Conservation (phyloP, 805 yeast genomes). For the Pichia kluyveri region DNA sequence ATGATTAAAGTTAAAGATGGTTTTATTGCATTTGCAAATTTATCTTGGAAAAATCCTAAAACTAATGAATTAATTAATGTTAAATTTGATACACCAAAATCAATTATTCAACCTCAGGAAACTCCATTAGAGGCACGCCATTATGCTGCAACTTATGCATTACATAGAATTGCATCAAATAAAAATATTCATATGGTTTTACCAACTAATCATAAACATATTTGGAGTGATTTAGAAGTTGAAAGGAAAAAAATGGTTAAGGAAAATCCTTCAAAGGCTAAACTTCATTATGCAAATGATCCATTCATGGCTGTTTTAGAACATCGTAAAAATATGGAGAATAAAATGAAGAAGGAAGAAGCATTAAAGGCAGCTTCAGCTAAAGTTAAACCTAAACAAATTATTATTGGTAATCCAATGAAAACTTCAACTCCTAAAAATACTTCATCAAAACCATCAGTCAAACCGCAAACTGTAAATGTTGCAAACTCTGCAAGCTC, state of each 20-base stretch:
- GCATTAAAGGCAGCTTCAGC: constrained; percentile 39
- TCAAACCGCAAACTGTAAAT: no score
- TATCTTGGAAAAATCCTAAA: constrained; percentile 74
- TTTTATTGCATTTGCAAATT: constrained; percentile 51
- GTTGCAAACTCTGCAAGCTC: no score
- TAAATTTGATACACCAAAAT: constrained; percentile 42
- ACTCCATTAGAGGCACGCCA: constrained; percentile 88
- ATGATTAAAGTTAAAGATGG: constrained; percentile 45
- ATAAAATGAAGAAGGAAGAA: constrained; percentile 37
- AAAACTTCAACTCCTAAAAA: neutral
- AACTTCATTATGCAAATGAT: constrained; percentile 50
- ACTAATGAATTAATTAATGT: constrained; percentile 58
- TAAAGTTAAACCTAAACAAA: constrained; percentile 35
- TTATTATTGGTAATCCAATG: constrained; percentile 24
- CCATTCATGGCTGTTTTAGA: constrained; percentile 71
- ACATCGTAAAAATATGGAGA: constrained; percentile 35
- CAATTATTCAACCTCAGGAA: constrained; percentile 52
- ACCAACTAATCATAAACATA: constrained; percentile 69
- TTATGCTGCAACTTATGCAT: constrained; percentile 79
- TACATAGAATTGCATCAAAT: constrained; percentile 69
- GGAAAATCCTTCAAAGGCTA: constrained; percentile 38
- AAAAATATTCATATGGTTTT: constrained; percentile 82
- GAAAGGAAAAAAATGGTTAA: constrained; percentile 43
- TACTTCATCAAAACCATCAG: neutral
- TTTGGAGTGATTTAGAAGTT: constrained; percentile 69